These are phyloP conservation scores for Alternaria incomplexa DNA, from an alignment of 2,329 filamentous ascomycete species.

Conservation along the genomic window DNA sequence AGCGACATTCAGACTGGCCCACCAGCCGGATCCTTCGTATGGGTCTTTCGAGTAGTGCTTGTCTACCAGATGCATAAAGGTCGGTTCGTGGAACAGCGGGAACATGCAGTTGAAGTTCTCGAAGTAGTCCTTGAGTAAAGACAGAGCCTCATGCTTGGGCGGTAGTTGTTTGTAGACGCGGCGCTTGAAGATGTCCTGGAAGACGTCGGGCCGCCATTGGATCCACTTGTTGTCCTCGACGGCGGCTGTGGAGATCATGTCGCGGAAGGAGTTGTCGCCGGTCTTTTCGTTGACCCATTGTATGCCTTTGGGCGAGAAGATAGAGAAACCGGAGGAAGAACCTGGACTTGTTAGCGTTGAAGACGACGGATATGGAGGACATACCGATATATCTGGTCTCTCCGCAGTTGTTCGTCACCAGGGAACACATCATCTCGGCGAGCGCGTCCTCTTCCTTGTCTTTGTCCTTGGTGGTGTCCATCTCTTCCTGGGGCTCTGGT, in stretches of 20 bases:
- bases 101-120: conserved; percentile 99
- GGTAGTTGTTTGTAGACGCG: conserved; percentile 84
- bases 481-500: conserved; percentile 56
- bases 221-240: conserved; percentile 95
- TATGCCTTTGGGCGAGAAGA: conserved; percentile 97
- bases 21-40: conserved; percentile 96
- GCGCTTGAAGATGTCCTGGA: conserved; percentile 87
- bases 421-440: conserved; percentile 98
- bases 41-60: conserved; percentile 91
- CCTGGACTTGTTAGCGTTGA: conserved; percentile 58
- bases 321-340: conserved; percentile 96
- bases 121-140: conserved; percentile 90
- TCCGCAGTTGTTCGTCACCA: conserved; percentile 92
- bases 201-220: conserved; percentile 98
- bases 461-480: conserved; percentile 46
- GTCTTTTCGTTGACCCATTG: conserved; percentile 99
- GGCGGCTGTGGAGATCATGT: conserved; percentile 87
- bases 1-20: conserved; percentile 93
- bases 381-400: conserved; percentile 95
- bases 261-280: conserved; percentile 91
- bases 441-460: conserved; percentile 77
- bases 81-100: conserved; percentile 94
- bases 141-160: conserved; percentile 83
- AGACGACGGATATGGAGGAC: conserved; percentile 22
- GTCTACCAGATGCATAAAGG: conserved; percentile 97